A percentile compares a stretch with the other conserved stretches of the same genome.
Conservation (phyloP, 2,329 filamentous ascomycete genomes). For the Trichoderma sp. region DNA sequence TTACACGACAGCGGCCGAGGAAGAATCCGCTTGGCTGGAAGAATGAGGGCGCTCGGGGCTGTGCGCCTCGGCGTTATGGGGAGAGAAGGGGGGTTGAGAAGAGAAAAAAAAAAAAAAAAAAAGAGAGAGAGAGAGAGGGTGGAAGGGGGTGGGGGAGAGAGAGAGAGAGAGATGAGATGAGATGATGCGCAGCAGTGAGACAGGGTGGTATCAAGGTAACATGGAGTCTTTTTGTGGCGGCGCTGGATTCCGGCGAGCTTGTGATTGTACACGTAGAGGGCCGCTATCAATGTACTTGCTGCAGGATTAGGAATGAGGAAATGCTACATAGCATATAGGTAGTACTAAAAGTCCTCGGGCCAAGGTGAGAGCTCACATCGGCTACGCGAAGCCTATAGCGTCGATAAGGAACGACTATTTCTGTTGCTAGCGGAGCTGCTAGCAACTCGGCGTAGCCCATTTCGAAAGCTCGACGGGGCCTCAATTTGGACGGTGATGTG, state of each 20-base stretch:
- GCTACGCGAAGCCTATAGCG: conserved; percentile 10
- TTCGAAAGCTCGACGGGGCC: background rate
- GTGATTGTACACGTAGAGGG: background rate
- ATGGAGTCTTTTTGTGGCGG: background rate
- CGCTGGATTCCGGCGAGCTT: background rate
- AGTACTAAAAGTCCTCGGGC: background rate
- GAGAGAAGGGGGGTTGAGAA: background rate
- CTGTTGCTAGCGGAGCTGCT: background rate
- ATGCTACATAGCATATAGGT: background rate
- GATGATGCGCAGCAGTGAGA: conserved; percentile 1
- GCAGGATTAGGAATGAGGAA: background rate
- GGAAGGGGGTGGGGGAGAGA: background rate
- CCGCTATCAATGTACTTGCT: no score
- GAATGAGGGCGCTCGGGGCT: background rate
- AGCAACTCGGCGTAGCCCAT: background rate
- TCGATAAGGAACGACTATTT: background rate
- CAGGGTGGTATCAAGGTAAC: background rate
- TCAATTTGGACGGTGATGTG: conserved; percentile 3
- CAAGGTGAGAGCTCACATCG: background rate
- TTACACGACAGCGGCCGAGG: conserved; percentile 24
- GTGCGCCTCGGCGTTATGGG: background rate
- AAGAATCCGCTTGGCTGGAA: conserved; percentile 12
- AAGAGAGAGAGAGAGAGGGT: background rate
- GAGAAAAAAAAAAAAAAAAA: background rate
- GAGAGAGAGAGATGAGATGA: background rate